Conservation (phyloP, 2,329 filamentous ascomycete genomes). For the Domatiomyces globalis region DNA sequence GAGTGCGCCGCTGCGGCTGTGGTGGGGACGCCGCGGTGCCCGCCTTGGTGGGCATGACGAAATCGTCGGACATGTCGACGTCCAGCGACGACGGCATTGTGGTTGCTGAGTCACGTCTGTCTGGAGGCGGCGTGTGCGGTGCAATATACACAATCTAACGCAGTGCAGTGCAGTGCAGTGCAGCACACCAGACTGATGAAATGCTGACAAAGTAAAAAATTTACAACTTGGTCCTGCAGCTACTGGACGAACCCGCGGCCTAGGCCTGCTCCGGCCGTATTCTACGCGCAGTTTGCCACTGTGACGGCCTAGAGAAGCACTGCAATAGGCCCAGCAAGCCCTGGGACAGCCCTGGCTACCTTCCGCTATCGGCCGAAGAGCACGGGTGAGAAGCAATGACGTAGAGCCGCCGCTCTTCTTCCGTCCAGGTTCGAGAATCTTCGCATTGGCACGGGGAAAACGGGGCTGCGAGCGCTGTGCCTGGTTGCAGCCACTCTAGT, state of each 20-base stretch:
- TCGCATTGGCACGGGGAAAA: background rate
- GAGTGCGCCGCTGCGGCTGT: constrained; percentile 40
- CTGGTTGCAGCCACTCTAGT: background rate
- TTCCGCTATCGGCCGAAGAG: background rate
- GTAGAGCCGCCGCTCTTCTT: background rate
- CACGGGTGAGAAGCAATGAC: background rate
- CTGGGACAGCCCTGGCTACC: no score
- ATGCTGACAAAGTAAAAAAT: background rate
- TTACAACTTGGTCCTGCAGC: background rate
- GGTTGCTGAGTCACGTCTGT: background rate
- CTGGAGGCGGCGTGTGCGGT: background rate
- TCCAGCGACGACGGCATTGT: constrained; percentile 34
- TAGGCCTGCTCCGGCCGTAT: background rate
- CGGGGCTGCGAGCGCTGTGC: background rate
- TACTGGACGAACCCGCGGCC: background rate
- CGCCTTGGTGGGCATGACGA: constrained; percentile 25
- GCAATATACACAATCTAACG: background rate
- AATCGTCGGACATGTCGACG: constrained; percentile 44
- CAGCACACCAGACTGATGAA: background rate
- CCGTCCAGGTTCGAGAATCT: background rate
- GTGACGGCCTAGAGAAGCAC: no score
- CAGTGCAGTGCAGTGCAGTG: background rate
- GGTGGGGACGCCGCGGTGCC: constrained; percentile 14
- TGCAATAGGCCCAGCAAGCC: background rate
- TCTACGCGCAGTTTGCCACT: no score